Percentiles rank a stretch among this genome's conserved stretches.
These are phyloP conservation scores for Kokia cookei DNA, from an alignment of 441 rosid species.

Conservation along the genomic window DNA sequence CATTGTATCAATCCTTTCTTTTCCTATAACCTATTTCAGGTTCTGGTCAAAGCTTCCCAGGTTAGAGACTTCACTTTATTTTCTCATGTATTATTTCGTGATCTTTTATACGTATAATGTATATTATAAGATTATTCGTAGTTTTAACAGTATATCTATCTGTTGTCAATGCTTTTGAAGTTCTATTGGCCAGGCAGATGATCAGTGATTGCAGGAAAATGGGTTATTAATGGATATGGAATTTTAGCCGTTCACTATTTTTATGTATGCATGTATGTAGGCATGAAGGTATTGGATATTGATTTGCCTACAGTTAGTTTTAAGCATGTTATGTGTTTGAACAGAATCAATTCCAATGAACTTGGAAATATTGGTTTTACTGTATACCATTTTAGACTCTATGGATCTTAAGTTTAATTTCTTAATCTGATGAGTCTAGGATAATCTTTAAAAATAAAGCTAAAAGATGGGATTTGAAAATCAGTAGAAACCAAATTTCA, in stretches of 20 bases:
- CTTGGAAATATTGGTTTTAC: background rate
- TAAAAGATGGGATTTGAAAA: background rate
- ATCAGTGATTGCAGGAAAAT: background rate
- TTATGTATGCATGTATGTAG: background rate
- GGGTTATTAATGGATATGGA: background rate
- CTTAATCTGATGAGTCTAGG: background rate
- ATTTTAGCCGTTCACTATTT: background rate
- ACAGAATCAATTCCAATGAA: background rate
- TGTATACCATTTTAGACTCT: background rate
- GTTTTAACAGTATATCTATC: background rate
- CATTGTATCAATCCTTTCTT: constrained; percentile 6
- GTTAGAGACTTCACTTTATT: background rate
- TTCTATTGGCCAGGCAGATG: background rate
- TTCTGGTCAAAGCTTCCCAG: constrained; percentile 6
- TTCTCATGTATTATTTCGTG: background rate
- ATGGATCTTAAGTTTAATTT: background rate
- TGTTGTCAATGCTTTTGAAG: background rate
- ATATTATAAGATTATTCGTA: background rate
- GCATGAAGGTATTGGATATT: background rate
- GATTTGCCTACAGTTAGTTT: background rate
- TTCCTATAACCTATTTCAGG: background rate
- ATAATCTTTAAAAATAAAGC: background rate
- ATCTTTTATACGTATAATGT: background rate
- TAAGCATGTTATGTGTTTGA: background rate
- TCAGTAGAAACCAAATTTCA: too few species aligned